Base-by-base conservation (phyloP, 139 green algal species). In the Chlamydomonas schloesseri region DNA sequence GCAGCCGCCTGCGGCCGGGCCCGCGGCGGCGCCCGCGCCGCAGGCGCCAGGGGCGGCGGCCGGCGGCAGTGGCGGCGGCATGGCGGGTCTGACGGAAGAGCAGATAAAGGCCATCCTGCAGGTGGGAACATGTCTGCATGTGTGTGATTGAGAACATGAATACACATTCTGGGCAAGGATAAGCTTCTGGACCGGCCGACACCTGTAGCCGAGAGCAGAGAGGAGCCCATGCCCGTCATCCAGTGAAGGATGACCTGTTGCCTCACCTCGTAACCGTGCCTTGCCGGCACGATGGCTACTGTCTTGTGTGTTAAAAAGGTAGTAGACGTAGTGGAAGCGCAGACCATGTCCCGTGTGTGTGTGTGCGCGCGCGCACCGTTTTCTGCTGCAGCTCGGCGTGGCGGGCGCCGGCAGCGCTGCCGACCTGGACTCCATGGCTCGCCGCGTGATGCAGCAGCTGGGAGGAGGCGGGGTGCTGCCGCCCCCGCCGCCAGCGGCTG, bases 401-500 rank as follows among this genome's bases (percentile, higher is more conserved):
- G 90, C 85, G 18, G 87, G 93, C 11, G 88, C 88, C 31, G 78
- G 84, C 36, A 88, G 73, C 72, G 60, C 86, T 18, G 84, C 89
- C 21, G 94, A 96, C 83, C 88, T 97, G 57, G 92, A 94, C 83
- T 86, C 79, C 55, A 82, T 96, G 14, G 93, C 93, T 0, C 87
- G 94, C n/a, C 90, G 94, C 55, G 88, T 97, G 34, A 96, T 97
- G 89, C 81, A 83, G 33, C 93, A 98, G 91, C 91, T 98, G 34
- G 55, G 37, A 60, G 53, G 78, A 77, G 28, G 55, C 8, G 20
- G 17, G 42, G 8, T 50, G 42, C 42, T 50, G 42, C 42, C 42
- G 42, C 5, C 42, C 42, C 5, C 42, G 42, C 8, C 42, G 8
- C 6, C 42, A 50, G 42, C 70, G n/a, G 75, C 74, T n/a, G 23